Evolutionary conservation across 306 rosid genomes (phyloP).

Genomic region (Castanea crenata): DNA sequence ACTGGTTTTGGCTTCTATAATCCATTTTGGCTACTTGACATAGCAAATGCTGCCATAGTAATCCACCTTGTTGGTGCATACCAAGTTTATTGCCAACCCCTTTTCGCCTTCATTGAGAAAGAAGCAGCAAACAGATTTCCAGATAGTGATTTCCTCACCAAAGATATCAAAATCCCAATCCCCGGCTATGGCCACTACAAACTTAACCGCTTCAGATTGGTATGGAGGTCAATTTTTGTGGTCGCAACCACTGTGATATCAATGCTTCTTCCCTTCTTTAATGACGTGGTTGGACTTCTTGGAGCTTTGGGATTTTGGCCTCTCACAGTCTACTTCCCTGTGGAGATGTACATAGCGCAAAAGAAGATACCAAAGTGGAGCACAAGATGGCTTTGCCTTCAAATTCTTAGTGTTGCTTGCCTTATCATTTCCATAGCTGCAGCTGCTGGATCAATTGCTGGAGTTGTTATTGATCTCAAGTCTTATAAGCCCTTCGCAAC

Average conservation of each 20-base stretch:
- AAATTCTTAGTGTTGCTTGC: conserved; percentile 54
- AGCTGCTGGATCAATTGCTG: conserved; percentile 70
- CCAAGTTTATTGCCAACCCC: conserved; percentile 78
- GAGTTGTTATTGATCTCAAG: conserved; percentile 46
- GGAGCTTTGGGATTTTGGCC: conserved; percentile 92
- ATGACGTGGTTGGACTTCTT: conserved; percentile 64
- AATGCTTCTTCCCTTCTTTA: conserved; percentile 76
- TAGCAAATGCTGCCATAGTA: conserved; percentile 76
- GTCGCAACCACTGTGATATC: conserved; percentile 48
- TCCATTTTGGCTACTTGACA: conserved; percentile 78
- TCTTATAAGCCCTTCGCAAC: conserved; percentile 53
- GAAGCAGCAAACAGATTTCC: conserved; percentile 33
- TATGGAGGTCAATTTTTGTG: conserved; percentile 70
- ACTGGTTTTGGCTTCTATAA: conserved; percentile 75
- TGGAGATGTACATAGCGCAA: conserved; percentile 71
- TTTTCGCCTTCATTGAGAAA: conserved; percentile 65
- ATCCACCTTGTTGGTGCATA: conserved; percentile 82
- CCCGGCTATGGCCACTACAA: conserved; percentile 27
- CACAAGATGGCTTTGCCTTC: conserved; percentile 64
- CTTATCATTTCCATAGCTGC: conserved; percentile 58
- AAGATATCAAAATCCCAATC: conserved; percentile 34
- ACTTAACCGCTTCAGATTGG: conserved; percentile 57
- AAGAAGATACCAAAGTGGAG: conserved; percentile 68
- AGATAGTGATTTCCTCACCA: conserved; percentile 42
- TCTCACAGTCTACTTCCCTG: conserved; percentile 68